A percentile compares a stretch with the other conserved stretches of the same genome.
Evolutionary conservation across 2,329 filamentous ascomycete genomes (phyloP).

Genomic region (Pseudogymnoascus sp.): DNA sequence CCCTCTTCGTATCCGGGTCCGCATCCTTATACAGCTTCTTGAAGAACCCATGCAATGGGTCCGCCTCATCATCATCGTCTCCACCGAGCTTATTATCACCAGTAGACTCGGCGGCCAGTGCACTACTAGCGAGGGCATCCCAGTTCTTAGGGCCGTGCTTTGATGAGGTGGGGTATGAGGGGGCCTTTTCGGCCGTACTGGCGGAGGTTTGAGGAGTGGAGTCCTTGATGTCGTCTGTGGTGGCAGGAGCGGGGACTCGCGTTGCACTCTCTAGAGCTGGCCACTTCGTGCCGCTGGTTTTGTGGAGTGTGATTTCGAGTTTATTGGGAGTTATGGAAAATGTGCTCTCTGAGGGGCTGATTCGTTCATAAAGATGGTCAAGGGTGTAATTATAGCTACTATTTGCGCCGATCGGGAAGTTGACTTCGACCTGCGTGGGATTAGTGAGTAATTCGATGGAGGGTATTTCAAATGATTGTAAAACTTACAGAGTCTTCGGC

Average conservation of each 20-base stretch:
- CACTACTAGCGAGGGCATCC: conserved; percentile 65
- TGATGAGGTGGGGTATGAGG: conserved; percentile 78
- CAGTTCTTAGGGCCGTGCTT: conserved; percentile 80
- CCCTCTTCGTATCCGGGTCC: conserved; percentile 72
- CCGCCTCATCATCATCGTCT: conserved; percentile 53
- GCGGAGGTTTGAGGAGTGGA: not conserved
- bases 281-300: conserved; percentile 47
- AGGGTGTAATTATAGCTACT: conserved; percentile 55
- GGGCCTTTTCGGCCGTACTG: conserved; percentile 15
- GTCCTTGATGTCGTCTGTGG: conserved; percentile 11
- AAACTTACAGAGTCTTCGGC: conserved; percentile 22
- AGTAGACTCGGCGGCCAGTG: conserved; percentile 32
- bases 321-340: conserved; percentile 68
- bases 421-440: conserved; percentile 43
- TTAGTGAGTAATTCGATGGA: conserved; percentile 14
- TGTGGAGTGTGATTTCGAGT: conserved; percentile 69
- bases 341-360: conserved; percentile 56
- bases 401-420: conserved; percentile 48
- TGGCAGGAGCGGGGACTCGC: not conserved
- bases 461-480: conserved; percentile 15
- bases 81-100: conserved; percentile 37
- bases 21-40: conserved; percentile 77
- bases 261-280: conserved; percentile 23
- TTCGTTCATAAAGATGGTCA: conserved; percentile 59
- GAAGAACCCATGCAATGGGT: conserved; percentile 77